Evolutionary conservation across 345 rosid genomes (phyloP).

Genomic region (Murraya koenigii): DNA sequence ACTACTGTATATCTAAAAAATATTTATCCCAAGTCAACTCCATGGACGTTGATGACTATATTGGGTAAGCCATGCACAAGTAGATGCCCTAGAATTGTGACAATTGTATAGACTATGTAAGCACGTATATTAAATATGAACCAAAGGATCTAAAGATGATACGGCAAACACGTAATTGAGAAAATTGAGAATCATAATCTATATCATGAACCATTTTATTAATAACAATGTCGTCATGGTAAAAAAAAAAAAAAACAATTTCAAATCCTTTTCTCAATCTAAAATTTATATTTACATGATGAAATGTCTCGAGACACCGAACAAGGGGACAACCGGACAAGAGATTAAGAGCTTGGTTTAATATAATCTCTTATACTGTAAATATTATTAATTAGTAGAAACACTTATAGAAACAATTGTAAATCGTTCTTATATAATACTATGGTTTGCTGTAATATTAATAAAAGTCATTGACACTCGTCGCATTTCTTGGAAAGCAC

Average conservation of each 20-base stretch:
- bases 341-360: not conserved
- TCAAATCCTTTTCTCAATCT: slow-evolving; percentile 4
- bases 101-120: slow-evolving; percentile 33
- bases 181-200: slow-evolving; percentile 17
- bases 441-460: not conserved
- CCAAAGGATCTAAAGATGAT: not conserved
- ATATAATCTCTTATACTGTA: not conserved
- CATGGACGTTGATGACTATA: slow-evolving; percentile 17
- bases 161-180: slow-evolving; percentile 17
- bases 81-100: slow-evolving; percentile 31
- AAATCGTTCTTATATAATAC: not conserved
- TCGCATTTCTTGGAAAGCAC: not conserved
- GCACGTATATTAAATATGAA: slow-evolving; percentile 12
- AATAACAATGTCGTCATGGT: slow-evolving; percentile 13
- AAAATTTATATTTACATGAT: not conserved
- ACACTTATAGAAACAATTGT: not conserved
- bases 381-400: not conserved
- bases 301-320: slow-evolving; percentile 22
- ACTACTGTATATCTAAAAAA: slow-evolving; percentile 7
- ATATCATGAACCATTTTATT: not conserved
- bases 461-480: not conserved
- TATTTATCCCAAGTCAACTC: slow-evolving; percentile 32
- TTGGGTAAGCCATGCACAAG: slow-evolving; percentile 34
- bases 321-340: slow-evolving; percentile 29
- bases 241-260: slow-evolving; percentile 1